Base-by-base conservation (phyloP, 2,329 filamentous ascomycete genomes). In the Aspergillus sp. region DNA sequence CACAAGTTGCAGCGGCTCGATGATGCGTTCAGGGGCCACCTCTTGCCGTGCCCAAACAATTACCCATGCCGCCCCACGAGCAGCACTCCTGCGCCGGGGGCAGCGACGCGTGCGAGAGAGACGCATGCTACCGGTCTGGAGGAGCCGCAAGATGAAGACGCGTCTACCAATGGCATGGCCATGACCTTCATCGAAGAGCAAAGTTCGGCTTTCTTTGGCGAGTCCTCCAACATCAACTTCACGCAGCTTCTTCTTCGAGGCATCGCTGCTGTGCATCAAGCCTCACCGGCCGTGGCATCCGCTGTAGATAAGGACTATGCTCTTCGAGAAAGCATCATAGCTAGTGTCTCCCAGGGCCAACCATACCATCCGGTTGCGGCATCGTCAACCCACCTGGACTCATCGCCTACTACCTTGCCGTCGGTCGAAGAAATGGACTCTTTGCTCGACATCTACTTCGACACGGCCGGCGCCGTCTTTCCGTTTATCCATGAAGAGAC, bases 141-240 rank as follows among this genome's bases (percentile, higher is more conserved):
- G 12, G 33, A 35, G 11, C 33, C 33, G 2, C 11, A 19, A 7
- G 10, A n/a, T n/a, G 33, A 35, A 3, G 33, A 35, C 33, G 13
- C 33, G 13, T n/a, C 10, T 2, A 35, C 33, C 10, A 19, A 35
- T 35, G 33, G 33, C 13, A n/a, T 35, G 10, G 33, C 33, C 33
- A 35, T 35, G 10, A 19, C 10, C 10, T 35, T 35, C 5, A 12
- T 35, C 11, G 33, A 35, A 3, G 13, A 35, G 13, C 33, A n/a
- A 13, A 35, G 11, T 19, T 19, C 33, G 5, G 33, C 33, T 2
- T 35, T 35, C 13, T 35, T n/a, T 4, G 33, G 33, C 33, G 33
- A 35, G 10, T 35, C 33, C 33, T 35, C 33, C 33, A 35, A n/a
- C 5, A 35, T 35, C 52, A 42, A 61, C 58, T 46, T 46, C 50